These are phyloP conservation scores for Penicillium digitatum DNA, from an alignment of 2,329 filamentous ascomycete species.

Conservation along the genomic window DNA sequence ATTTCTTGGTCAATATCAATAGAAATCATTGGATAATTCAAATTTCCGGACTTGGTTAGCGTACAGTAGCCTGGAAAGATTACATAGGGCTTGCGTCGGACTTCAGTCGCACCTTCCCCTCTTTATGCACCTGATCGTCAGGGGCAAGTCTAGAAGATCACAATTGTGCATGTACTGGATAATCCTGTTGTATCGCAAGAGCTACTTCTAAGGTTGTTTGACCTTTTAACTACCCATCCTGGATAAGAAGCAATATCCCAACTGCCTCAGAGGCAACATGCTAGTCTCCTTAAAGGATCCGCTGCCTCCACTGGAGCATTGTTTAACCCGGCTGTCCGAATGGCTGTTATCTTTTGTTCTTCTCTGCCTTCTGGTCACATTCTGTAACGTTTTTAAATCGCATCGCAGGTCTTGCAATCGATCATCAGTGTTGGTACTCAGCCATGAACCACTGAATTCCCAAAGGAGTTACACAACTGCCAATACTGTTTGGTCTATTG, in stretches of 20 bases:
- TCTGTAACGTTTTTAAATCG: background rate
- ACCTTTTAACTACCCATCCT: too few relatives aligned
- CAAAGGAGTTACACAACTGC: background rate
- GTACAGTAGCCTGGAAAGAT: background rate
- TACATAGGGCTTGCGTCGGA: background rate
- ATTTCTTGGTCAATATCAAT: background rate
- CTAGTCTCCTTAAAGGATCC: background rate
- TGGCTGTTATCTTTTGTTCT: background rate
- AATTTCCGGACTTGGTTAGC: background rate
- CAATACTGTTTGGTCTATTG: background rate
- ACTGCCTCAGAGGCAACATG: background rate
- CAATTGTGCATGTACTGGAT: background rate
- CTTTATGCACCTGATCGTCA: background rate
- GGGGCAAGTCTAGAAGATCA: background rate
- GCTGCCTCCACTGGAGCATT: background rate
- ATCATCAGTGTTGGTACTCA: background rate
- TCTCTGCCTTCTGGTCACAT: background rate
- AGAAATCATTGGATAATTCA: background rate
- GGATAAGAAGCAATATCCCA: background rate
- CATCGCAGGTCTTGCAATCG: background rate
- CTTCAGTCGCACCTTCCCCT: background rate
- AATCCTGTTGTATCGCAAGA: background rate
- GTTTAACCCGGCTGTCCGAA: background rate
- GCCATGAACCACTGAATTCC: background rate
- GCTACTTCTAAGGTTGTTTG: background rate